A percentile compares a stretch with the other conserved stretches of the same genome.
Evolutionary conservation across 495 filamentous ascomycete genomes (phyloP).

Genomic region (Penicillium waksmanii): DNA sequence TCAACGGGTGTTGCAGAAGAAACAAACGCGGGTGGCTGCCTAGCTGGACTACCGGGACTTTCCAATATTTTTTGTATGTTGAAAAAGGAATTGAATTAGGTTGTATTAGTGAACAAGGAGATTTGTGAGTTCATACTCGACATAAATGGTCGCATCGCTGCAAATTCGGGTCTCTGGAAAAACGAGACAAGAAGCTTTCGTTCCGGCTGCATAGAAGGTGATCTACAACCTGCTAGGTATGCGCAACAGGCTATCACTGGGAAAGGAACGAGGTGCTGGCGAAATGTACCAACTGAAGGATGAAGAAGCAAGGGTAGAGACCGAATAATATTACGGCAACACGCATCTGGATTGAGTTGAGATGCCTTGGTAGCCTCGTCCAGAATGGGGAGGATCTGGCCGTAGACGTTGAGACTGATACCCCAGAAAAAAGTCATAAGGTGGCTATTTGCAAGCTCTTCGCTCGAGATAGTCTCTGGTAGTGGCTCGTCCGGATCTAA

Average conservation of each 20-base stretch:
- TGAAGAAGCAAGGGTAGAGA: slow-evolving; percentile 13
- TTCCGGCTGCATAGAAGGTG: not conserved
- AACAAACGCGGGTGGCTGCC: too few species aligned
- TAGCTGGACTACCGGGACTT: too few species aligned
- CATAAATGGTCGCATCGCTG: not conserved
- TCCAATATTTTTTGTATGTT: not conserved
- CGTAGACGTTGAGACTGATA: slow-evolving; percentile 6
- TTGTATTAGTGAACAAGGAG: not conserved
- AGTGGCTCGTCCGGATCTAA: not conserved
- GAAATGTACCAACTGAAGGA: slow-evolving; percentile 11
- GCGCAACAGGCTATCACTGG: not conserved
- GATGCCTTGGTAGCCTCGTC: not conserved
- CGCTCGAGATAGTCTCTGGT: not conserved
- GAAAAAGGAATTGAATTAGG: not conserved
- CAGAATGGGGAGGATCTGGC: not conserved
- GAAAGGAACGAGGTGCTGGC: slow-evolving; percentile 18
- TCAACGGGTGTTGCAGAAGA: too few species aligned
- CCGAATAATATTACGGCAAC: slow-evolving; percentile 9
- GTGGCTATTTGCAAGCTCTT: slow-evolving; percentile 4
- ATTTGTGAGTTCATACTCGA: not conserved
- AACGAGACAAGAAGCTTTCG: not conserved
- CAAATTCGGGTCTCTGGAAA: not conserved
- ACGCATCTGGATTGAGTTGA: slow-evolving; percentile 5
- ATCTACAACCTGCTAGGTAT: not conserved
- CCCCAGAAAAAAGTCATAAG: slow-evolving; percentile 18